phyloP scores from a whole-genome alignment of 2,329 filamentous ascomycete species.

The Exophiala calicioides region DNA sequence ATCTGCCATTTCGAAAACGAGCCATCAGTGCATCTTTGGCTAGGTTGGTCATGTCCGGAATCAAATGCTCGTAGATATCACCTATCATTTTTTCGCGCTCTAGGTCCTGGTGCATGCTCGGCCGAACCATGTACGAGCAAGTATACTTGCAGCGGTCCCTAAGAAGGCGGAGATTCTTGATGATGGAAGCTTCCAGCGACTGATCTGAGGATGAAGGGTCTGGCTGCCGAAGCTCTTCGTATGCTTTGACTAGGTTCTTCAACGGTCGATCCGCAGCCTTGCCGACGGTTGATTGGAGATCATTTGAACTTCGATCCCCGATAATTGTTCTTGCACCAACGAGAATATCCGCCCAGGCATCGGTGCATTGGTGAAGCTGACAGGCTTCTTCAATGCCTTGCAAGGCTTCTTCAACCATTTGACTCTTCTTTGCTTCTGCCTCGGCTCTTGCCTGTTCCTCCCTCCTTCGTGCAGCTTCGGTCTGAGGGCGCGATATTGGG shows the following conservation, averaged over 20 bases:
- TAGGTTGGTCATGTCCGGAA: conserved; percentile 21
- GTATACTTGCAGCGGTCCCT: conserved; percentile 13
- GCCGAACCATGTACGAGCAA: not conserved
- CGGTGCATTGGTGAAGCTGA: conserved; percentile 26
- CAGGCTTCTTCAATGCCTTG: conserved; percentile 29
- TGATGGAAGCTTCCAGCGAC: conserved; percentile 1
- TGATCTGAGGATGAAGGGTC: not conserved
- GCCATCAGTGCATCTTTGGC: conserved; percentile 18
- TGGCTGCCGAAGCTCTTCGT: conserved; percentile 1
- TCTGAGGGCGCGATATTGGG: conserved; percentile 12
- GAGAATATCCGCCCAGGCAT: conserved; percentile 30
- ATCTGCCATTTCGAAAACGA: conserved; percentile 10
- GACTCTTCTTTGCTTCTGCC: conserved; percentile 10
- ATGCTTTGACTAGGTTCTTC: conserved; percentile 7
- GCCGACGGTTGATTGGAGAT: conserved; percentile 14
- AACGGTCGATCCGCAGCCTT: conserved; percentile 14
- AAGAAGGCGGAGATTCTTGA: conserved; percentile 1
- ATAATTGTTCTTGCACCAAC: conserved; percentile 18
- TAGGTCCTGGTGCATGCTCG: not conserved
- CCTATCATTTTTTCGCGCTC: conserved; percentile 13
- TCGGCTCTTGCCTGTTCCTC: conserved; percentile 17
- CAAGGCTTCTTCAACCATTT: conserved; percentile 13
- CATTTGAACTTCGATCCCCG: not conserved
- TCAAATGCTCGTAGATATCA: conserved; percentile 28
- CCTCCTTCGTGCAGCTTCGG: conserved; percentile 11